Evolutionary conservation across 75 land plant species (phyloP), one percentile per base, ranked within the genome.

Genomic region (Pinus taeda): DNA sequence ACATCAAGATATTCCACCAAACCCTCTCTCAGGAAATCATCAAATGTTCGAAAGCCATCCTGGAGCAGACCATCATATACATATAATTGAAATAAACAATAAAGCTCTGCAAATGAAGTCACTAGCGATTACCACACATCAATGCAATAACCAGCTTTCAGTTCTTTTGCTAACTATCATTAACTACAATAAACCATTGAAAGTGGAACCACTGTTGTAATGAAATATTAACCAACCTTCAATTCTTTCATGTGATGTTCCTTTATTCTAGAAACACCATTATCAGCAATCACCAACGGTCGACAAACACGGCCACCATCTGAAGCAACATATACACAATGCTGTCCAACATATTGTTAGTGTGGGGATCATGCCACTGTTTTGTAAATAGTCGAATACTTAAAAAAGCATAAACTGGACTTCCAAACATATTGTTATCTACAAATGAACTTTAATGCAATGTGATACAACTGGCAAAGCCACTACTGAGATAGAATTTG

Each of bases 231-330:
- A 49, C 55, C 12, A 49, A 94, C 99, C 91, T 67, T 76, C 79
- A 97, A 85, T 77, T 95, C 98, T 79, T 87, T 93, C 99, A 97
- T 97, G 76, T 97, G 99, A 81, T 91, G 87, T 73, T 97, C 96
- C 75, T 95, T 95, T 57, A 97, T 81, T 78, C 96, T 88, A 17
- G 99, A 93, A n/a, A 91, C 74, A 3, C 99, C 99, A 22, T 89
- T 90, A 72, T 97, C 98, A 77, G 93, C 99, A 79, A 97, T 97
- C 9, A 97, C 96, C 67, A 97, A 83, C 62, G 99, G 99, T 71
- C 99, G 92, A 80, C 99, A 97, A 72, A 97, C 99, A 37, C 99
- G 96, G 56, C 99, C 99, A 53, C 98, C 98, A 90, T 97, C 99
- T 33, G 99, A 95, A 79, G 99, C 96, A 77, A 97, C 84, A 57